Percentiles rank a stretch among this genome's conserved stretches.
Conservation (phyloP, 2,329 filamentous ascomycete genomes). For the Helminthosporium solani region DNA sequence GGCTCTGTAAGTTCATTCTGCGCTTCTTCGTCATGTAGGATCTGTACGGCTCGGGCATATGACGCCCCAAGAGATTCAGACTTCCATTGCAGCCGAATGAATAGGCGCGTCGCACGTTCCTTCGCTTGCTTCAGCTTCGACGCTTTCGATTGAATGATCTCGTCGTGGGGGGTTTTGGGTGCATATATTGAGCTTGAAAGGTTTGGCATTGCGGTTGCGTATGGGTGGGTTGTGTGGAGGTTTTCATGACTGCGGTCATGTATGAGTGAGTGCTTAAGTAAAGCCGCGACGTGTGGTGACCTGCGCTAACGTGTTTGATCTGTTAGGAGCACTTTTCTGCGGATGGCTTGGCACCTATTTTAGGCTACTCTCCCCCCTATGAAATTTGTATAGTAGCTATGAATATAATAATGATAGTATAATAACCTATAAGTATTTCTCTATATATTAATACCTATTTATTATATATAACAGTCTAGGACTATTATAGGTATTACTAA, state of each 20-base stretch:
- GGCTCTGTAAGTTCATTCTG: slow-evolving; percentile 13
- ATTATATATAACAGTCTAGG: too few relatives aligned
- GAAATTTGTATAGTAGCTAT: too few relatives aligned
- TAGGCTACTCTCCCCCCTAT: too few relatives aligned
- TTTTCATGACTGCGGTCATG: background rate
- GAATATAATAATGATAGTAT: too few relatives aligned
- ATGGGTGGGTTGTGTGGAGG: too few relatives aligned
- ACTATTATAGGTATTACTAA: too few relatives aligned
- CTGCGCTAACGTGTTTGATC: too few relatives aligned
- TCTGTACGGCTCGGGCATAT: slow-evolving; percentile 30
- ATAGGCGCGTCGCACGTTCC: slow-evolving; percentile 26
- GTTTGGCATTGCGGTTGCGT: background rate
- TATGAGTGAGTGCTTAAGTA: background rate
- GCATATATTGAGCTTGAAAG: slow-evolving; percentile 33
- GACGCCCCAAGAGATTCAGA: slow-evolving; percentile 35
- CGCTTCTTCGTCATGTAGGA: slow-evolving; percentile 19
- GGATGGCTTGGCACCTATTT: too few relatives aligned
- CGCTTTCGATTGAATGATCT: slow-evolving; percentile 22
- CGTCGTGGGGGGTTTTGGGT: slow-evolving; percentile 31
- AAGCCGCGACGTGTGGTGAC: background rate
- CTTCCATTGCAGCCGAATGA: slow-evolving; percentile 38
- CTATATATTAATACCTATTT: too few relatives aligned
- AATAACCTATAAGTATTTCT: too few relatives aligned
- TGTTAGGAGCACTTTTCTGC: too few relatives aligned
- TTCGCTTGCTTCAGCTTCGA: slow-evolving; percentile 35